Percentiles rank a stretch among this genome's conserved stretches.
These are phyloP conservation scores for Colletotrichum godetiae DNA, from an alignment of 2,329 filamentous ascomycete species.

Conservation along the genomic window DNA sequence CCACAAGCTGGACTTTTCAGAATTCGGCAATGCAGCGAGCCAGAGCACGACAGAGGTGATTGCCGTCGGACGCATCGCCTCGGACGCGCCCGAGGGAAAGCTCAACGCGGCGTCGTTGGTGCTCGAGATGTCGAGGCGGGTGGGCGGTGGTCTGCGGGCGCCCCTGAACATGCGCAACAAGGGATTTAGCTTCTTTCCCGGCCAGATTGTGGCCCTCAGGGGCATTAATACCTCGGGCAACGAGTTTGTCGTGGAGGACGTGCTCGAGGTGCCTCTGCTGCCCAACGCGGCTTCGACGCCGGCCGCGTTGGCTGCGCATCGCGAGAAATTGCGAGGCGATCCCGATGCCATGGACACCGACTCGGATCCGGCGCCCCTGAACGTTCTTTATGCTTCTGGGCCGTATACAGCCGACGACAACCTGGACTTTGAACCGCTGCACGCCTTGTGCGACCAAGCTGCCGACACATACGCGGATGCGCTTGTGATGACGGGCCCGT, in stretches of 20 bases:
- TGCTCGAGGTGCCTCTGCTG: constrained; percentile 80
- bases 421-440: constrained; percentile 88
- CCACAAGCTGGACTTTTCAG: constrained; percentile 80
- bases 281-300: constrained; percentile 78
- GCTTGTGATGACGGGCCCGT: constrained; percentile 85
- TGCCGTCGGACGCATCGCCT: constrained; percentile 91
- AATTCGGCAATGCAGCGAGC: constrained; percentile 87
- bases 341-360: constrained; percentile 71
- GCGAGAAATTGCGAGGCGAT: constrained; percentile 74
- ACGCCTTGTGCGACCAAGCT: constrained; percentile 83
- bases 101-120: constrained; percentile 88
- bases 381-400: constrained; percentile 81
- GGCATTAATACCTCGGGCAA: constrained; percentile 89
- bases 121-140: constrained; percentile 86
- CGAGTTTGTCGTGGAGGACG: constrained; percentile 82
- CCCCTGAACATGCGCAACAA: constrained; percentile 79
- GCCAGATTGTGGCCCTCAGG: constrained; percentile 88
- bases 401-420: constrained; percentile 95
- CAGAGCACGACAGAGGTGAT: constrained; percentile 89
- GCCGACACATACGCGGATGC: constrained; percentile 80
- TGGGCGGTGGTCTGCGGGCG: constrained; percentile 84
- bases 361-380: constrained; percentile 73
- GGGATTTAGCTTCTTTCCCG: constrained; percentile 88
- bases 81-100: constrained; percentile 86
- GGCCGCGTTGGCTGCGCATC: constrained; percentile 73